A percentile compares a stretch with the other conserved stretches of the same genome.
Conservation (phyloP, 495 filamentous ascomycete genomes). For the Penicillium macrosclerotiorum region DNA sequence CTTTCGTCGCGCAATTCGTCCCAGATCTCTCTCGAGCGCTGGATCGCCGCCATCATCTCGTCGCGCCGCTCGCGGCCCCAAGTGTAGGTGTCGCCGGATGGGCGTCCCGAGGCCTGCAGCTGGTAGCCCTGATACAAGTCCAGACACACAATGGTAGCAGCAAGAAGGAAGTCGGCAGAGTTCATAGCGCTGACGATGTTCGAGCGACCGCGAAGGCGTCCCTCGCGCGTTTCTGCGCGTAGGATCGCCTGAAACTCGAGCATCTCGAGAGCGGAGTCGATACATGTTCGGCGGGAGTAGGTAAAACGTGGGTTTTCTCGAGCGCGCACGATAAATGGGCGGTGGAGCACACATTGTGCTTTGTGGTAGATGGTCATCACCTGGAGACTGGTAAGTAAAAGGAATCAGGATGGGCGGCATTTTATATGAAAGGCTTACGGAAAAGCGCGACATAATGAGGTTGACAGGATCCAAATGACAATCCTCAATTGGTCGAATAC, state of each 20-base stretch:
- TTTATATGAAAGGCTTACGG: slow-evolving; percentile 29
- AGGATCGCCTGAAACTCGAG: slow-evolving; percentile 74
- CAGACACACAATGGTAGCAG: slow-evolving; percentile 83
- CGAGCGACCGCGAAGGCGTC: slow-evolving; percentile 68
- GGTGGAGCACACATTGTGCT: slow-evolving; percentile 81
- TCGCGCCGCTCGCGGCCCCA: slow-evolving; percentile 69
- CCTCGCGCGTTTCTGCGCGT: slow-evolving; percentile 68
- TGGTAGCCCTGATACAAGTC: slow-evolving; percentile 59
- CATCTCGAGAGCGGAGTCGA: slow-evolving; percentile 82
- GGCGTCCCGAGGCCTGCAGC: slow-evolving; percentile 34
- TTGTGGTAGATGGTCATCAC: slow-evolving; percentile 91
- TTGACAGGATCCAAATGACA: slow-evolving; percentile 70
- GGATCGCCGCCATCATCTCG: slow-evolving; percentile 73
- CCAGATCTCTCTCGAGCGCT: slow-evolving; percentile 76
- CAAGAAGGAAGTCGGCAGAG: slow-evolving; percentile 81
- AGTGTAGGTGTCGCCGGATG: slow-evolving; percentile 55
- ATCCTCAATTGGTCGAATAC: slow-evolving; percentile 74
- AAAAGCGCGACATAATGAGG: slow-evolving; percentile 81
- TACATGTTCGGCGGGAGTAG: slow-evolving; percentile 79
- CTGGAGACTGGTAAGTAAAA: slow-evolving; percentile 21
- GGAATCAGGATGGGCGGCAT: neutral
- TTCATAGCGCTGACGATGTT: slow-evolving; percentile 75
- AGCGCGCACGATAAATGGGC: slow-evolving; percentile 76
- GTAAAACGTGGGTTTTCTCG: slow-evolving; percentile 78
- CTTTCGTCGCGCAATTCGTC: slow-evolving; percentile 67